Conservation (phyloP, 495 filamentous ascomycete genomes). For the Xylaria cubensis region DNA sequence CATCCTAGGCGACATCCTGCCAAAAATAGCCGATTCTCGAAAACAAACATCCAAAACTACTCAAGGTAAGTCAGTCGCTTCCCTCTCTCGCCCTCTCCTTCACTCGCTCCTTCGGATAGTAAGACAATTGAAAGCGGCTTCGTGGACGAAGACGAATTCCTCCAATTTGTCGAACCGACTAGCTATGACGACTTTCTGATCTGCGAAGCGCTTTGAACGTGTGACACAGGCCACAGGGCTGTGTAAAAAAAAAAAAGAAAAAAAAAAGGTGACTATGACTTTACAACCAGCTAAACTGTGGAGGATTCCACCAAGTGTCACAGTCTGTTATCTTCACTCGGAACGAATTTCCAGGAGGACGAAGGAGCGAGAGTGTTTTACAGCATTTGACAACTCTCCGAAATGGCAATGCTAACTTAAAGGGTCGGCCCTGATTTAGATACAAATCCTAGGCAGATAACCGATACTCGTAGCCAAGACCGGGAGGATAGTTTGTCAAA, state of each 20-base stretch:
- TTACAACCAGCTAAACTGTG: not conserved
- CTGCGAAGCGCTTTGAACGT: not conserved
- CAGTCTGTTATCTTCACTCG: not conserved
- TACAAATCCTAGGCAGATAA: not conserved
- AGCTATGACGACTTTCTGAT: not conserved
- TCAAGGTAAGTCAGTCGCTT: not conserved
- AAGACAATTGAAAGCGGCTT: not conserved
- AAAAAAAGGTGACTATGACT: not conserved
- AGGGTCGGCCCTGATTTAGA: not conserved
- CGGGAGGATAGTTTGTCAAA: not conserved
- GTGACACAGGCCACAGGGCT: not conserved
- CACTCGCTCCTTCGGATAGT: not conserved
- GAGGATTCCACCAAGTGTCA: not conserved
- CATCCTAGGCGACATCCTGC: not conserved
- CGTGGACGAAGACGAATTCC: not conserved
- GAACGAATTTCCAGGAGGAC: not conserved
- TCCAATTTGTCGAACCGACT: not conserved
- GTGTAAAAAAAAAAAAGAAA: not conserved
- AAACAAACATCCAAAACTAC: not conserved
- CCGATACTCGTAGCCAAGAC: too few species aligned
- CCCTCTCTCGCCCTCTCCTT: not conserved
- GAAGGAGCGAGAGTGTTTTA: not conserved
- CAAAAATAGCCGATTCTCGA: not conserved
- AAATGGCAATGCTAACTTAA: not conserved
- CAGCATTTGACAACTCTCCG: not conserved